Base-by-base conservation (phyloP, 768 basidiomycete species). In the Rickenella mellea region DNA sequence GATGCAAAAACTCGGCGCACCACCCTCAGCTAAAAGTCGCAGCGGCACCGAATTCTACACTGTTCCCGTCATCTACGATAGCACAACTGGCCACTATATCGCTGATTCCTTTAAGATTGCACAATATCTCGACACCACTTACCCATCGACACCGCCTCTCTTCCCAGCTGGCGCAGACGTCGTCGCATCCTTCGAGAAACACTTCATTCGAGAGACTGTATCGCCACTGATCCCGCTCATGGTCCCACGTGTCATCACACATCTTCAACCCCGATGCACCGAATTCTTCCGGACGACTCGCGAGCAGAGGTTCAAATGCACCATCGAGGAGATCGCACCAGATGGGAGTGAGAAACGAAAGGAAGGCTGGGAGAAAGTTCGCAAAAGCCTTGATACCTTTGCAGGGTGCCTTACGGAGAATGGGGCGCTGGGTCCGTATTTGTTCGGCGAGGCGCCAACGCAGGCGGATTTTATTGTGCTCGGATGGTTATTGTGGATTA, bases 61-160 rank as follows among this genome's bases (percentile, higher is more conserved):
- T 12, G 44, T 69, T 22, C 71, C 71, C 25, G 62, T 62, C 32
- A 65, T 69, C 42, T 50, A 60, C 36, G 69, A 73, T 41, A 58
- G 64, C 22, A 54, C 52, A 26, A 69, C 62, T 5, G 54, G 56
- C 1, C 46, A 43, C 9, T 50, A 59, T 42, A 19, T 71, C 21
- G 27, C 67, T 0, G 69, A 74, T 40, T 69, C 68, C 5, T 57
- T 62, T 42, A 50, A 52, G 12, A 73, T 73, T 39, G 69, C 69
- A 0, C 56, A 59, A 43, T 74, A 74, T 43, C 68, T 72, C 27
- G 72, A 74, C 25, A 55, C 49, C 11, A 53, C 55, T 0, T 73
- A 70, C 47, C 68, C 70, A 22, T 58, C 61, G 29, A 59, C 61
- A 0, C 65, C 59, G 3, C 43, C 32, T 21, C 39, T 70, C 11